Evolutionary conservation across 352 stramenopile species (phyloP).

Genomic region (Lagenidium giganteum): DNA sequence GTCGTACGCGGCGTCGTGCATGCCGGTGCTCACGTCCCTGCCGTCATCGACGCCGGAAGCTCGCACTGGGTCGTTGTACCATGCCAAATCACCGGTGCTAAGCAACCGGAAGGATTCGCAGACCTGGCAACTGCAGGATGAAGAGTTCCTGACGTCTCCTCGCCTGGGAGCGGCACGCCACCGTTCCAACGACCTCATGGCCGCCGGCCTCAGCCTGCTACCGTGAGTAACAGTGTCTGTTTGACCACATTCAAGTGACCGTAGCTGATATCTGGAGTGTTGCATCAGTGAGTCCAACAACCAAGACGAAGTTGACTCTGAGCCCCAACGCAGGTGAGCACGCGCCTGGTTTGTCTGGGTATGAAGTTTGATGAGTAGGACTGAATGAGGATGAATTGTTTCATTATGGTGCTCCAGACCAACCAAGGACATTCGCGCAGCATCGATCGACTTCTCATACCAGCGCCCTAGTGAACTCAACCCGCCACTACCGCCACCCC

Average conservation of each 20-base stretch:
- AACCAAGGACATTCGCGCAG: slow-evolving; percentile 66
- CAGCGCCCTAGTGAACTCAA: slow-evolving; percentile 40
- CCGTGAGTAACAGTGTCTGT: slow-evolving; percentile 18
- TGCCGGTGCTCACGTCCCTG: slow-evolving; percentile 39
- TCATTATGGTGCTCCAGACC: no score
- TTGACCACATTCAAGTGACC: slow-evolving; percentile 27
- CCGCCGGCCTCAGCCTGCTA: slow-evolving; percentile 4
- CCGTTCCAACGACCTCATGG: slow-evolving; percentile 13
- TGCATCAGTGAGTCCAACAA: slow-evolving; percentile 22
- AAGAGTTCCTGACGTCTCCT: slow-evolving; percentile 57
- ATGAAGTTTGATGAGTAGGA: neutral
- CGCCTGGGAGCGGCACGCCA: slow-evolving; percentile 31
- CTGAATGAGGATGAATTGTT: no score
- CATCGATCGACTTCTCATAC: slow-evolving; percentile 74
- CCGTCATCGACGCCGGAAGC: no score
- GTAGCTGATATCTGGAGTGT: slow-evolving; percentile 8
- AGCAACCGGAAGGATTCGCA: slow-evolving; percentile 52
- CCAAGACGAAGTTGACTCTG: slow-evolving; percentile 31
- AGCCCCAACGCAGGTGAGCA: no score
- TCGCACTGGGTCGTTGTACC: slow-evolving; percentile 18
- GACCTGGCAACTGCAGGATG: slow-evolving; percentile 67
- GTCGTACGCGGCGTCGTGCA: slow-evolving; percentile 38
- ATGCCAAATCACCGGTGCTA: slow-evolving; percentile 57
- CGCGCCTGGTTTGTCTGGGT: no score
- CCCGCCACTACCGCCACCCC: slow-evolving; percentile 59